Base-by-base conservation (phyloP, 257 asterid genomes). In the Dorcoceras hygrometricum region DNA sequence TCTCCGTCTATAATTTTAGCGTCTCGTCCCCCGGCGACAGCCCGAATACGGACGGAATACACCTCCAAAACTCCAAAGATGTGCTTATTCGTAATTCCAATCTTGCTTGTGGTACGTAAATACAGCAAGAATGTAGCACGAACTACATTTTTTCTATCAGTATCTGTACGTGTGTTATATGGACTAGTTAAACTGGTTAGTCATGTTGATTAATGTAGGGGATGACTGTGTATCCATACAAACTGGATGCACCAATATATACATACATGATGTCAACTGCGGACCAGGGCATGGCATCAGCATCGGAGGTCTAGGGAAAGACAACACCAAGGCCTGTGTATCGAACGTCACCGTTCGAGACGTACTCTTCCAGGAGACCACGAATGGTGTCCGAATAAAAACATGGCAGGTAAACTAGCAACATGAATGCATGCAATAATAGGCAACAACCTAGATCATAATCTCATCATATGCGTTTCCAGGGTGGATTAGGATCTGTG, bases 271-370 rank as follows among this genome's bases (percentile, higher is more conserved):
- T 55, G 70, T 91, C 8, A 82, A 84, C 57, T 91, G 98, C 24
- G 98, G 96, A 19, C 98, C 96, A 5, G 97, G 99, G 11, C 99
- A 93, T 56, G 99, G 99, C 3, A 90, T 93, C 76, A 93, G 99
- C 71, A 90, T 93, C 23, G 99, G 99, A n/a, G 83, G 96, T 3
- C 83, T 93, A 8, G 99, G 99, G 9, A 85, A 76, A 67, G 93
- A 82, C 16, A 81, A 80, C 80, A 86, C 88, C 23, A 93, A 81
- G 72, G 97, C 97, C 3, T 90, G 97, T 28, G 99, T 93, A 3
- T 90, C 99, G 4, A 85, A 90, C 54, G 86, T 89, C 71, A 91
- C 98, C 0, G 84, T 91, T 20, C 82, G 92, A n/a, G 87, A 89
- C 81, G 57, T 81, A 20, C 39, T 65, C 6, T 79, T 89, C 91